A percentile compares a stretch with the other conserved stretches of the same genome.
These are phyloP conservation scores for Cyberlindnera mycetangii DNA, from an alignment of 805 yeast species.

Conservation along the genomic window DNA sequence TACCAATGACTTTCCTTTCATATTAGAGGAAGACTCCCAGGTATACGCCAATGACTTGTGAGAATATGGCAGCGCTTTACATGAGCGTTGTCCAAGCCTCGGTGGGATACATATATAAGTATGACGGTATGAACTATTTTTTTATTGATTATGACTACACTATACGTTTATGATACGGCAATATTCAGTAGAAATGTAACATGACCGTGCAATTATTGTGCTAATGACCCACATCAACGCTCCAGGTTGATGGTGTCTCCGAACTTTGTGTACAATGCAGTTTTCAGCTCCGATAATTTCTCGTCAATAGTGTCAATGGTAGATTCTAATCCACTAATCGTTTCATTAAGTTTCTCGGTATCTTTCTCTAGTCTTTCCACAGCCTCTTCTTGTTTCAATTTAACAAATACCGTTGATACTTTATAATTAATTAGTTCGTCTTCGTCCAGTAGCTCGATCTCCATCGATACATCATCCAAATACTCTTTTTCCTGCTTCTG, in stretches of 20 bases:
- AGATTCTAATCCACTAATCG: slow-evolving; percentile 44
- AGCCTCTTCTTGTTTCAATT: slow-evolving; percentile 62
- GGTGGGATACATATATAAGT: neutral
- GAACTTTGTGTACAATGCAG: slow-evolving; percentile 78
- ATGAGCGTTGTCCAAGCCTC: neutral
- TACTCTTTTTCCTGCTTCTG: slow-evolving; percentile 76
- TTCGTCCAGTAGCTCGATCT: slow-evolving; percentile 80
- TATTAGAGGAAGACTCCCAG: slow-evolving; percentile 43
- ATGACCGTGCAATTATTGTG: too few relatives aligned
- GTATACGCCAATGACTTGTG: slow-evolving; percentile 30
- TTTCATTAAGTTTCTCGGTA: slow-evolving; percentile 46
- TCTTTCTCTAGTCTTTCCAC: slow-evolving; percentile 66
- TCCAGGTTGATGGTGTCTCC: slow-evolving; percentile 89
- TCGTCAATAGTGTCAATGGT: slow-evolving; percentile 51
- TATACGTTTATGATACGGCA: neutral
- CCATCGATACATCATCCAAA: slow-evolving; percentile 80
- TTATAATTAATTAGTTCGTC: slow-evolving; percentile 72
- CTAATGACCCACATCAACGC: too few relatives aligned
- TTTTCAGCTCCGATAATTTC: slow-evolving; percentile 59
- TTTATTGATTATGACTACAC: neutral
- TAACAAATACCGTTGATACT: slow-evolving; percentile 78
- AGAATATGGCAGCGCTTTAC: neutral
- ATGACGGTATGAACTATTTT: neutral
- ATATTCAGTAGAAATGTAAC: too few relatives aligned
- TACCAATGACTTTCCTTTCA: slow-evolving; percentile 35